Base-by-base conservation (phyloP, 2,329 filamentous ascomycete genomes). In the Lasiodiplodia hormozganensis region DNA sequence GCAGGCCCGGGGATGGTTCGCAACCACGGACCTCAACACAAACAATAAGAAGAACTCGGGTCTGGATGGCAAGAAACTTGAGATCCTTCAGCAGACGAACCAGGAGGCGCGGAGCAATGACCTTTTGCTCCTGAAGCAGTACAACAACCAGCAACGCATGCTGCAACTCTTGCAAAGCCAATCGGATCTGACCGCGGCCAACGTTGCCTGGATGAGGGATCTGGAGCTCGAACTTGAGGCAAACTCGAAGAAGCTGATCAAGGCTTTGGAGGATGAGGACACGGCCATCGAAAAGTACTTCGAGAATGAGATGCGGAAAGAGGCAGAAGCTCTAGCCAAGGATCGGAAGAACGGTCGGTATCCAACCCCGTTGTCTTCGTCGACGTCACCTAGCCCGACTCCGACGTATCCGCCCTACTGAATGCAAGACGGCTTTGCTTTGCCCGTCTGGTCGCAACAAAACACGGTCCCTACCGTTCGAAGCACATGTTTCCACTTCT, bases 251-350 rank as follows among this genome's bases (percentile, higher is more conserved):
- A 58, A 31, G 14, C 28, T 67, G 18, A 21, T 49, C 28, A 28
- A 51, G 3, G 43, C 43, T 5, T 31, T 67, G 40, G 53, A 67
- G n/a, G 14, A 14, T 4, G 65, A 67, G n/a, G 90, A 67, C 21
- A 12, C 12, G 7, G 40, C 18, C 10, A 51, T 67, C 53, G 21
- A 40, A 38, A 28, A 28, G 1, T 67, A 58, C 21, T 58, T 58
- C 31, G 60, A 52, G 18, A 12, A 38, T 1, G 51, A 65, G 34
- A 16, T 16, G 14, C 40, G 54, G 56, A 49, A 60, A 18, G 47
- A 68, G 21, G 56, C 56, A 14, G 54, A 68, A 3, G 56, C 40
- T 21, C 16, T 52, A 21, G 54, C 25, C 3, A 60, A 62, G 31
- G 65, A 60, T 16, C 54, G 34, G 14, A 52, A 36, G 21, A 18